Evolutionary conservation across 2,329 filamentous ascomycete species (phyloP), one percentile per base, ranked within the genome.

Genomic region (Curvularia verruculosa): DNA sequence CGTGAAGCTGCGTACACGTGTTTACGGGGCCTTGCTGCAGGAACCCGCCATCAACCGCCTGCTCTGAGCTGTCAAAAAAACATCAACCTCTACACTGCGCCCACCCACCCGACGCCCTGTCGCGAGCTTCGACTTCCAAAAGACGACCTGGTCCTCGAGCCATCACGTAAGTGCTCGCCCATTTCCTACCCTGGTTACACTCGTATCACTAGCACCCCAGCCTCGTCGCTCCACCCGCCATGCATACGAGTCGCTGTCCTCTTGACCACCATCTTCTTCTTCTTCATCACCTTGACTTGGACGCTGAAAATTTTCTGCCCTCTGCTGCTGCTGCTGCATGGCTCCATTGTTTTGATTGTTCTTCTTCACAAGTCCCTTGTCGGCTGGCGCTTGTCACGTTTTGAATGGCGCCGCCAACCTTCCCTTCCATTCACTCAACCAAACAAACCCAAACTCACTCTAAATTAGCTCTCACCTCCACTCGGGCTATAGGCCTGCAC

Each of bases 1-100:
- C 73, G 67, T 71, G 47, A 63, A 54, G 53, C 58, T 56, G 58
- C 28, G 52, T 55, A 61, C 60, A 67, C 68, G 66, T 69, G 68
- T 73, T 66, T 68, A 58, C 61, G 34, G 53, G n/a, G 46, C 47
- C 63, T 56, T 54, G 54, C 54, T 52, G 56, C 58, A 54, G 56
- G 55, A 49, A 49, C 41, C 52, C 56, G 36, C 41, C 56, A 52
- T 58, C 55, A 52, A 58, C 62, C 61, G 50, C 49, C 46, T 31
- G 56, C 39, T 48, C 54, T 18, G 19, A 49, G 58, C 34, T 47
- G 59, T 59, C 49, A 58, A 59, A 26, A 52, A 45, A n/a, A n/a
- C n/a, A 49, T 28, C 43, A 51, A 62, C 48, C 58, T 49, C 41
- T 55, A 47, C 46, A 52, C 44, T 31, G 50, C n/a, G 13, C 37